These are phyloP conservation scores for Tricladium varicosporioides DNA, from an alignment of 2,329 filamentous ascomycete genomes.

Conservation along the genomic window DNA sequence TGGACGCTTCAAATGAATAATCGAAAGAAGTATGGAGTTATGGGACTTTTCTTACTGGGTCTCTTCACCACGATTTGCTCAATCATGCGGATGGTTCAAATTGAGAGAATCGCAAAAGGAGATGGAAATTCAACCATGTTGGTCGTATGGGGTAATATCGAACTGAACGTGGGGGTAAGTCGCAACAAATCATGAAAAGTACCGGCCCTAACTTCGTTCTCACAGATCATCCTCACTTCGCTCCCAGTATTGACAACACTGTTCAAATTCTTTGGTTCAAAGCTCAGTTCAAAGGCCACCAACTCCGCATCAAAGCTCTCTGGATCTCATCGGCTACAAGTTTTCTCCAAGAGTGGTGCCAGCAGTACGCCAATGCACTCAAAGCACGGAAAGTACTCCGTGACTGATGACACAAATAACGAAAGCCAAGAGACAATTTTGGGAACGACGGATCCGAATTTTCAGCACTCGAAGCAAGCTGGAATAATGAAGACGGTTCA, in stretches of 20 bases:
- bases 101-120: not conserved
- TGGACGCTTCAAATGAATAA: conserved; percentile 6
- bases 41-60: conserved; percentile 13
- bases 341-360: not conserved
- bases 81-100: not conserved
- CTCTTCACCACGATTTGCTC: conserved; percentile 3
- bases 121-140: not conserved
- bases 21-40: conserved; percentile 5
- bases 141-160: not conserved
- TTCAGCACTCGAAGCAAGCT: not conserved
- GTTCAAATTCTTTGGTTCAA: not conserved
- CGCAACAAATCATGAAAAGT: not conserved
- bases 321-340: not conserved
- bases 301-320: too few species aligned
- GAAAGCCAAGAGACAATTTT: not conserved
- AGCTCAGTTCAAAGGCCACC: not conserved
- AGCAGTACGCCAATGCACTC: not conserved
- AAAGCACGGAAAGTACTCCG: not conserved
- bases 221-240: not conserved
- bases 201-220: not conserved
- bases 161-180: not conserved
- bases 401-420: not conserved
- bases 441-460: not conserved
- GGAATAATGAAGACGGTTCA: not conserved
- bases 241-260: not conserved